Evolutionary conservation across 208 protist genomes (phyloP), one percentile per base, ranked within the genome.

Genomic region (Leishmania amazonensis): DNA sequence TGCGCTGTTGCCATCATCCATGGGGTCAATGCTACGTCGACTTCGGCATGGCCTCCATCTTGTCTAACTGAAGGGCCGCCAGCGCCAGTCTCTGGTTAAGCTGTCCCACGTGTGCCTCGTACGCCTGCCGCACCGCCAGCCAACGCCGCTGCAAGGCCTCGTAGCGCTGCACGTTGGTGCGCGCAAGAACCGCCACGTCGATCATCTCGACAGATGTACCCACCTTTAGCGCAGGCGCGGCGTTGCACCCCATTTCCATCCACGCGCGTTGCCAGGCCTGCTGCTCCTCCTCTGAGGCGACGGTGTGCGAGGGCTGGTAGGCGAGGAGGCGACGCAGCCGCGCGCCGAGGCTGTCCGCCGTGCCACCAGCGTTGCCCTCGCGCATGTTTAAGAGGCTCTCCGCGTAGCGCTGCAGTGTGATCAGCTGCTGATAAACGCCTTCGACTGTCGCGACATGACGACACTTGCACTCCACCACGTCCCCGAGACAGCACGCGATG

Each of bases 31-130:
- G 54, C 11, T 78, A 53, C 75, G n/a, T 5, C 21, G 15, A 51
- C 53, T 47, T 42, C 3, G 35, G 11, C 57, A 78, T 68, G 53
- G 75, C 35, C 79, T 85, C 85, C 77, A 83, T 68, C 64, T 81
- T 79, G 15, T 83, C 81, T 3, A 88, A 45, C 40, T 81, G 73
- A 17, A 88, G 72, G 7, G 80, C 80, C 15, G 81, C 78, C 11
- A 85, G 67, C 19, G 79, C 81, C 75, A 85, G 38, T 13, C 64
- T 71, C 38, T 79, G 72, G 74, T 88, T 88, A 0, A 83, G 64
- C 38, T 54, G 57, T 51, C 75, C 60, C 51, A 83, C 68, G 3
- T 72, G 68, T 0, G 67, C 40, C 38, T 68, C 64, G 76, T 86
- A 83, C 35, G 71, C 68, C 2, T 57, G 38, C 35, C 75, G 85